Percentiles rank a stretch among this genome's conserved stretches.
Conservation (phyloP, 2,329 filamentous ascomycete genomes). For the Fusarium virguliforme region DNA sequence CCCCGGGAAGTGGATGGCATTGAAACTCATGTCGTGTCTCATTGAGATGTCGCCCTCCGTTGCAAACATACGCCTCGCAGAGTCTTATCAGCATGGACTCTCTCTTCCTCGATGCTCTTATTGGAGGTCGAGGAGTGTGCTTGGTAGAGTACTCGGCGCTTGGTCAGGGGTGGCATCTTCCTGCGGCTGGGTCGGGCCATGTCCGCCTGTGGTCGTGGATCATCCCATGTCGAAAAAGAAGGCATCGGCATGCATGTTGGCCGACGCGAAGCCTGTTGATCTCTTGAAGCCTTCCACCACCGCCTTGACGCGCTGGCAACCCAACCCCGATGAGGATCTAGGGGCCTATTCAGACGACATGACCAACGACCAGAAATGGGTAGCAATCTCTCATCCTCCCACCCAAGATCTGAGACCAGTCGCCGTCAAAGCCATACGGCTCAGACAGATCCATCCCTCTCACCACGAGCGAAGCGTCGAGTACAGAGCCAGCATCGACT, state of each 20-base stretch:
- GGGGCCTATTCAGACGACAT: constrained; percentile 9
- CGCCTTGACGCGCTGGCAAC: not conserved
- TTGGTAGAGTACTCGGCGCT: constrained; percentile 18
- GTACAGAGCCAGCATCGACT: constrained; percentile 24
- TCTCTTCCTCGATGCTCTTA: constrained; percentile 15
- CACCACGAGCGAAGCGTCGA: constrained; percentile 4
- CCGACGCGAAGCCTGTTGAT: not conserved
- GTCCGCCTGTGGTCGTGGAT: constrained; percentile 20
- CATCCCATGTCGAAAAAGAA: constrained; percentile 18
- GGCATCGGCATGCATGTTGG: not conserved
- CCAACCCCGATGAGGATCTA: constrained; percentile 2
- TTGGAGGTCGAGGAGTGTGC: constrained; percentile 21
- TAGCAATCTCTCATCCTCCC: constrained; percentile 12
- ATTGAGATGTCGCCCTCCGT: constrained; percentile 16
- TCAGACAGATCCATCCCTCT: constrained; percentile 8
- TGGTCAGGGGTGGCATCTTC: constrained; percentile 15
- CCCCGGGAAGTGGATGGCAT: constrained; percentile 17
- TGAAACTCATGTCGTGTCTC: constrained; percentile 23
- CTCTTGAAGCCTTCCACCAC: not conserved
- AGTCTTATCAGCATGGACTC: not conserved
- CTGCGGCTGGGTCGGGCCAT: constrained; percentile 30
- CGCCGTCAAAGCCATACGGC: constrained; percentile 15
- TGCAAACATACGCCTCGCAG: not conserved
- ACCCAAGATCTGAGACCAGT: constrained; percentile 20
- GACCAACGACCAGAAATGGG: constrained; percentile 15